Evolutionary conservation across 2,329 filamentous ascomycete genomes (phyloP).

Genomic region (Dactylellina sp.): DNA sequence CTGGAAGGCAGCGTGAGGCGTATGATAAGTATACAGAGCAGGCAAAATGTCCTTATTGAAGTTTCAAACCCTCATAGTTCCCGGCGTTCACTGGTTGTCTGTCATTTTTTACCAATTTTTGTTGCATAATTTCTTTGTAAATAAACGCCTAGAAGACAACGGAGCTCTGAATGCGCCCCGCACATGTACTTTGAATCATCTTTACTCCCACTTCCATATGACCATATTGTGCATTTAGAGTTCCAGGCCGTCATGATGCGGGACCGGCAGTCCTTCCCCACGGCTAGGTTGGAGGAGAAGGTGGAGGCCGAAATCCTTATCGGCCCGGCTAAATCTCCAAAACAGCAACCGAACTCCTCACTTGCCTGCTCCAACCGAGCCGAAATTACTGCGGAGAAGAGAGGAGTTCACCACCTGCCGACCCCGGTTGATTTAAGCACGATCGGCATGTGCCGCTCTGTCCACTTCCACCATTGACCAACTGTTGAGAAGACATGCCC

Average conservation of each 20-base stretch:
- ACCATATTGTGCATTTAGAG: neutral
- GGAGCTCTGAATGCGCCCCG: constrained; percentile 1
- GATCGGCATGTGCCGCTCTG: constrained; percentile 19
- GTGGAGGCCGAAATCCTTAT: constrained; percentile 1
- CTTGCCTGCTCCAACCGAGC: constrained; percentile 26
- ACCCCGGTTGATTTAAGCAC: neutral
- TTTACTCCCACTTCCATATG: neutral
- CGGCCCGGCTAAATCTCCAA: constrained; percentile 39
- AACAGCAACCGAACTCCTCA: constrained; percentile 24
- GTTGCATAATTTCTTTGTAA: constrained; percentile 21
- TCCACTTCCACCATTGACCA: constrained; percentile 19
- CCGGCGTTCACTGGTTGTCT: neutral
- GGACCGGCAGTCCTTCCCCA: constrained; percentile 8
- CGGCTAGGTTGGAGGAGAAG: neutral
- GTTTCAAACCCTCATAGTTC: constrained; percentile 1
- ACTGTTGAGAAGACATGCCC: constrained; percentile 38
- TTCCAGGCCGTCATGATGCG: too few relatives aligned
- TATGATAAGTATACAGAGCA: neutral
- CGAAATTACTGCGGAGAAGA: constrained; percentile 22
- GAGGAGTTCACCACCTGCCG: constrained; percentile 40
- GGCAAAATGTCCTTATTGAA: neutral
- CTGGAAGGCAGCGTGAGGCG: too few relatives aligned
- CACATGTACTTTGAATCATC: neutral
- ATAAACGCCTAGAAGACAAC: neutral
- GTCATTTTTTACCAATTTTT: neutral